Percentiles rank a stretch among this genome's conserved stretches.
phyloP scores from a whole-genome alignment of 306 rosid genomes.

The Alnus glutinosa region DNA sequence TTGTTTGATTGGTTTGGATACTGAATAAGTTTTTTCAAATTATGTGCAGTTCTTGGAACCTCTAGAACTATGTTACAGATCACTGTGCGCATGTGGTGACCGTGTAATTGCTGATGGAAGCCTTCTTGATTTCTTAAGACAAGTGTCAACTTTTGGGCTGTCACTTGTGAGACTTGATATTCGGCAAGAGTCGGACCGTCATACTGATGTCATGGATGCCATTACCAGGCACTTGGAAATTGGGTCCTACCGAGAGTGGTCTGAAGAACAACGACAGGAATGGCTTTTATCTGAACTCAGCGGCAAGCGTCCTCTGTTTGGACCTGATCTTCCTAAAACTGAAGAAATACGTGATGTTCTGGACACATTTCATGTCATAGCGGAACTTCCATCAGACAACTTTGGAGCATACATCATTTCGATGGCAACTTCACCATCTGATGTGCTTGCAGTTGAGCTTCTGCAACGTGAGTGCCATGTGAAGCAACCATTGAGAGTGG shows the following conservation, averaged over 20 bases:
- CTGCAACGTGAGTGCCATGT: constrained; percentile 88
- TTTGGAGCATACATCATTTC: constrained; percentile 98
- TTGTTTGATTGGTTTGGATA: neutral
- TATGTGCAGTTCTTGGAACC: constrained; percentile 82
- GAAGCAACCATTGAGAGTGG: constrained; percentile 79
- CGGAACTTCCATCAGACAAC: constrained; percentile 89
- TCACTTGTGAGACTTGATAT: constrained; percentile 93
- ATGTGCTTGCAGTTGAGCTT: constrained; percentile 93
- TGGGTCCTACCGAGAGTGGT: constrained; percentile 92
- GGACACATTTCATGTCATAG: constrained; percentile 79
- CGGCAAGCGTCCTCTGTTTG: constrained; percentile 91
- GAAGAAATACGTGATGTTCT: constrained; percentile 92
- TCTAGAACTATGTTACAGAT: constrained; percentile 89
- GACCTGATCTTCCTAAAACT: constrained; percentile 87
- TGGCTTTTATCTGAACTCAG: constrained; percentile 89
- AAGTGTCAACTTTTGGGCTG: constrained; percentile 96
- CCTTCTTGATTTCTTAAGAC: constrained; percentile 96
- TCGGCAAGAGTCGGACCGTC: constrained; percentile 96
- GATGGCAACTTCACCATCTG: constrained; percentile 95
- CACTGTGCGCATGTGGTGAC: constrained; percentile 90
- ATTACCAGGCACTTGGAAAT: constrained; percentile 84
- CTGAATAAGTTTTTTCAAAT: constrained; percentile 38
- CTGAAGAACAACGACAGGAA: constrained; percentile 83
- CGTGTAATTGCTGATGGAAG: constrained; percentile 90
- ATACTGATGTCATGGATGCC: constrained; percentile 88